A percentile compares a stretch with the other conserved stretches of the same genome.
Evolutionary conservation across 495 filamentous ascomycete species (phyloP).

Genomic region (Annulohypoxylon moriforme): DNA sequence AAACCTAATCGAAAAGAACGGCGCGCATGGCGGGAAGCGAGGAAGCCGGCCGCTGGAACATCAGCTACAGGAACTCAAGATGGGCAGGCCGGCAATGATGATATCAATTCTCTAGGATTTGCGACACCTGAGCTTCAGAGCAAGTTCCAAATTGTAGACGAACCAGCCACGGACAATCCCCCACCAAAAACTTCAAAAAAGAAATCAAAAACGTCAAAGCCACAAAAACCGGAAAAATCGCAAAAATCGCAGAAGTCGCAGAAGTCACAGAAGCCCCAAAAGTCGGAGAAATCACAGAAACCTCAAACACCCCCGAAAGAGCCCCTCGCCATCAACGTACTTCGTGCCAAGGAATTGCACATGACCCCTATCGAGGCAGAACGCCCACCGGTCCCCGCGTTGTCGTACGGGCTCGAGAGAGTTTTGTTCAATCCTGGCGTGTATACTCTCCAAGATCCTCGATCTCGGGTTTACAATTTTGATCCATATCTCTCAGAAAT

Average conservation of each 20-base stretch:
- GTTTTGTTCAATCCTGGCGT: constrained; percentile 96
- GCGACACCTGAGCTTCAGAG: not conserved
- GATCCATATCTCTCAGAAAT: constrained; percentile 92
- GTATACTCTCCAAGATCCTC: constrained; percentile 88
- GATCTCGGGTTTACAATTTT: constrained; percentile 92
- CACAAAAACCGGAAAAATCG: not conserved
- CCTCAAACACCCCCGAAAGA: not conserved
- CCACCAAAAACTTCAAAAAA: not conserved
- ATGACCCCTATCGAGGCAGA: constrained; percentile 61
- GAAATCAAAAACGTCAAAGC: not conserved
- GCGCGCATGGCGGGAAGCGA: not conserved
- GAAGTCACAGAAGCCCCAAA: not conserved
- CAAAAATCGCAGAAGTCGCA: not conserved
- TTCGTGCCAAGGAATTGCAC: constrained; percentile 45
- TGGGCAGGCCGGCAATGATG: not conserved
- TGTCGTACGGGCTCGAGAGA: constrained; percentile 85
- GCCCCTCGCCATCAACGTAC: constrained; percentile 28
- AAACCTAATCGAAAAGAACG: not conserved
- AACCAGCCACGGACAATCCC: constrained; percentile 7
- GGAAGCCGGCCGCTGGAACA: not conserved
- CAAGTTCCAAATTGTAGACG: constrained; percentile 5
- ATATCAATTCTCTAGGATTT: not conserved
- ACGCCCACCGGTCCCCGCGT: constrained; percentile 71
- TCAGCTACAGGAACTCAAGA: not conserved
- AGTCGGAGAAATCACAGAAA: not conserved